Evolutionary conservation across 2,329 filamentous ascomycete genomes (phyloP).

Genomic region (Paraphoma chrysanthemicola): DNA sequence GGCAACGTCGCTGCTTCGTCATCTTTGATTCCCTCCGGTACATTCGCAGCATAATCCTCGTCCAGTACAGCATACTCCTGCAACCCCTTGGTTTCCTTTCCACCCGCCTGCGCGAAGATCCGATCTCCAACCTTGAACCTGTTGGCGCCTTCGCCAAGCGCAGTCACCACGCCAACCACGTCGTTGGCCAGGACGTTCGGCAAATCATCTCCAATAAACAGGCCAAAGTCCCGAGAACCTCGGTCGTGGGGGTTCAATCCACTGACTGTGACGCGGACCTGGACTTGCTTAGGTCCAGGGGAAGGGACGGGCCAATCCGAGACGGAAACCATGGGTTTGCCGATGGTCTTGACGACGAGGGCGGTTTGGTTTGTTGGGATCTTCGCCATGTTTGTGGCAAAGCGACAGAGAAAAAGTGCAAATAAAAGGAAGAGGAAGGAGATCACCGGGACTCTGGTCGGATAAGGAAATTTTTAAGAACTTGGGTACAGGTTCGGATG

Average conservation of each 20-base stretch:
- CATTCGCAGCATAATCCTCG: constrained; percentile 31
- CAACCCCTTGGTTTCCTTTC: constrained; percentile 30
- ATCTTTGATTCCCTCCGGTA: constrained; percentile 44
- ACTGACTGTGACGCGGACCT: constrained; percentile 47
- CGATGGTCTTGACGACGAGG: not conserved
- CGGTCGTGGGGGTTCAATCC: constrained; percentile 50
- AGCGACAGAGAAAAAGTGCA: too few species aligned
- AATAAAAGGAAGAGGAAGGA: too few species aligned
- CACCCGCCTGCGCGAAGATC: constrained; percentile 55
- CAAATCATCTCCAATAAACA: constrained; percentile 43
- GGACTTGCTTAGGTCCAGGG: constrained; percentile 36
- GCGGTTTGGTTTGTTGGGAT: not conserved
- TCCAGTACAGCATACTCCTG: constrained; percentile 51
- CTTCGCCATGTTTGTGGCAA: too few species aligned
- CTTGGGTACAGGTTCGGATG: too few species aligned
- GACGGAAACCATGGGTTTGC: not conserved
- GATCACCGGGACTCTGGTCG: too few species aligned
- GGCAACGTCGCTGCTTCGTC: constrained; percentile 49
- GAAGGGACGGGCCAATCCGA: constrained; percentile 12
- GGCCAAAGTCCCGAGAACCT: constrained; percentile 45
- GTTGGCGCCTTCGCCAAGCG: constrained; percentile 59
- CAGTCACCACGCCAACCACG: constrained; percentile 56
- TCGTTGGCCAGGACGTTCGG: constrained; percentile 51
- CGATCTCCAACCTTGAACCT: constrained; percentile 64
- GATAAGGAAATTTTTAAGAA: too few species aligned